Conservation (phyloP, 768 basidiomycete species). For the Tulasnella sp. region DNA sequence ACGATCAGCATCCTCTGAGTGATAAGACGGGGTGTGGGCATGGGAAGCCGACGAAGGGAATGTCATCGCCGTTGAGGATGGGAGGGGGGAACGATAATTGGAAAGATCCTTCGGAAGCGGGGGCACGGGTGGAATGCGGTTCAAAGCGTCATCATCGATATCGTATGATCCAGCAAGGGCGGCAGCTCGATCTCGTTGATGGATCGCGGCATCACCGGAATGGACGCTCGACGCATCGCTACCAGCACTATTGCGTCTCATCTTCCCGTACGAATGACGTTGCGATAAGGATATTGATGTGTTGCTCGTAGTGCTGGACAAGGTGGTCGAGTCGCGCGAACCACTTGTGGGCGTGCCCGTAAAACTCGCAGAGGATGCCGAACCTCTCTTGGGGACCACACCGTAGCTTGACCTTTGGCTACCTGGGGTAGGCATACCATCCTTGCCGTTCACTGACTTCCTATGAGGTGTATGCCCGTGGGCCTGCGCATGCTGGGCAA, state of each 20-base stretch:
- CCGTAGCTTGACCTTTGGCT: slow-evolving; percentile 11
- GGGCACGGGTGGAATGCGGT: slow-evolving; percentile 79
- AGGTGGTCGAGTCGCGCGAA: slow-evolving; percentile 76
- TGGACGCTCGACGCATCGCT: slow-evolving; percentile 73
- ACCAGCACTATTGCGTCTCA: slow-evolving; percentile 67
- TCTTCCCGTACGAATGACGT: slow-evolving; percentile 59
- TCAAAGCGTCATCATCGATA: slow-evolving; percentile 48
- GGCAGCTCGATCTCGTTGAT: slow-evolving; percentile 55
- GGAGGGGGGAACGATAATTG: slow-evolving; percentile 58
- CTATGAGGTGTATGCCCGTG: slow-evolving; percentile 1
- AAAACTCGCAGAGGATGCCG: slow-evolving; percentile 79
- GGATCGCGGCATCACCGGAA: slow-evolving; percentile 46
- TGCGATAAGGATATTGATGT: slow-evolving; percentile 62
- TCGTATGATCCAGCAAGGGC: slow-evolving; percentile 38
- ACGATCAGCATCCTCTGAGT: slow-evolving; percentile 38
- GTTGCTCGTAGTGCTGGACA: slow-evolving; percentile 63
- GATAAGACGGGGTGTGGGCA: neutral
- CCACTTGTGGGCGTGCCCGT: slow-evolving; percentile 54
- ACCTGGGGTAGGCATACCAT: slow-evolving; percentile 3
- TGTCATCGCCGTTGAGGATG: slow-evolving; percentile 32
- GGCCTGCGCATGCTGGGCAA: neutral
- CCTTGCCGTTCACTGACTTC: slow-evolving; percentile 15
- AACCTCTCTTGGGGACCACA: slow-evolving; percentile 52
- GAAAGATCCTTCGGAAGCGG: slow-evolving; percentile 83
- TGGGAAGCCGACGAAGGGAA: slow-evolving; percentile 32